Evolutionary conservation across 768 basidiomycete genomes (phyloP).

Genomic region (Phylloporus sp.): DNA sequence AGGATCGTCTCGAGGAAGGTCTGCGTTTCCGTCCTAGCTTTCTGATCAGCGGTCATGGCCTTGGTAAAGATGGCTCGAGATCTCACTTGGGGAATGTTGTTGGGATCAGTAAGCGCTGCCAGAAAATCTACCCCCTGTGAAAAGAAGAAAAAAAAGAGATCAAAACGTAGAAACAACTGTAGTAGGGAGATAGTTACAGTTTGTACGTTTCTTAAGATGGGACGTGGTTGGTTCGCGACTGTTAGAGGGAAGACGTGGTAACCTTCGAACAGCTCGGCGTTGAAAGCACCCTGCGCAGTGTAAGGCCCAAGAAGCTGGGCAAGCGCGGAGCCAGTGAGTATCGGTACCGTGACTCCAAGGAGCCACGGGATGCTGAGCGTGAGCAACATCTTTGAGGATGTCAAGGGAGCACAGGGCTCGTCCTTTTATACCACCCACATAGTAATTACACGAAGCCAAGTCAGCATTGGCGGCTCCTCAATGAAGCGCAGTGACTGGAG

Average conservation of each 20-base stretch:
- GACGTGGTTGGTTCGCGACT: constrained; percentile 69
- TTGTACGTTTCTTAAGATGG: constrained; percentile 71
- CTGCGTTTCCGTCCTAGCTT: constrained; percentile 49
- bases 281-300: constrained; percentile 60
- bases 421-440: constrained; percentile 13
- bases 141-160: too few species aligned
- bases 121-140: constrained; percentile 56
- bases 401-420: background rate
- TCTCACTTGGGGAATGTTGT: constrained; percentile 47
- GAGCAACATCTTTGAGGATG: constrained; percentile 8
- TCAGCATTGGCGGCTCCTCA: too few species aligned
- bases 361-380: too few species aligned
- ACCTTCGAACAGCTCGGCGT: constrained; percentile 54
- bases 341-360: too few species aligned
- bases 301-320: constrained; percentile 25
- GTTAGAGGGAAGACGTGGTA: constrained; percentile 74
- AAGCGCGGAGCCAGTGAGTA: constrained; percentile 7
- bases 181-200: constrained; percentile 36
- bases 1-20: constrained; percentile 70
- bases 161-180: background rate
- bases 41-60: background rate
- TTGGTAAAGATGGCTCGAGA: background rate
- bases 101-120: constrained; percentile 56
- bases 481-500: too few species aligned
- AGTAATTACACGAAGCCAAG: too few species aligned